A percentile compares a stretch with the other conserved stretches of the same genome.
phyloP scores from a whole-genome alignment of 345 rosid genomes.

The Eucalyptus victrix region DNA sequence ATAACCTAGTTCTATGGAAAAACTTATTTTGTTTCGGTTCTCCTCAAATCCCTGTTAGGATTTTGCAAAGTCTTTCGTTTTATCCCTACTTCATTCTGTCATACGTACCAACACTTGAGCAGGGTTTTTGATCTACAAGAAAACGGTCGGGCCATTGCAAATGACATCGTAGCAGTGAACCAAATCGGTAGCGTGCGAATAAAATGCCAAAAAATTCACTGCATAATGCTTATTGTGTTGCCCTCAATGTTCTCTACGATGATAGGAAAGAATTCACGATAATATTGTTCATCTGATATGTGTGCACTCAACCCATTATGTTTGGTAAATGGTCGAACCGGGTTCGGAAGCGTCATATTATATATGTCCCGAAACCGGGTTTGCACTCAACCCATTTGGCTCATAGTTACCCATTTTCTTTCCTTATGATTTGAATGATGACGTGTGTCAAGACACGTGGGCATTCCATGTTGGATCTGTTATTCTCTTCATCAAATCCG shows the following conservation, averaged over 20 bases:
- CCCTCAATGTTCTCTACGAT: not conserved
- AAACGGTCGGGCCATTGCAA: not conserved
- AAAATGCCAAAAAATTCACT: not conserved
- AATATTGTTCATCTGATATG: not conserved
- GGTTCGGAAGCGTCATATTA: not conserved
- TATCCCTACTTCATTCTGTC: not conserved
- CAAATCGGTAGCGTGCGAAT: not conserved
- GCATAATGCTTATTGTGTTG: not conserved
- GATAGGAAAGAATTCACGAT: not conserved
- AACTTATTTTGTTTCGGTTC: not conserved
- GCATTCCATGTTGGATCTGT: not conserved
- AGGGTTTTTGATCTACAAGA: not conserved
- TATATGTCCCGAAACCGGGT: not conserved
- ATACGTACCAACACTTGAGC: not conserved
- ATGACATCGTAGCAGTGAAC: not conserved
- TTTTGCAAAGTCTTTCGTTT: not conserved
- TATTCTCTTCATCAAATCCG: not conserved
- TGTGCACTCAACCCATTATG: not conserved
- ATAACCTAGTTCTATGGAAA: not conserved
- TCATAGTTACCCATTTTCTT: not conserved
- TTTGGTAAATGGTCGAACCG: not conserved
- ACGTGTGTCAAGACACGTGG: not conserved
- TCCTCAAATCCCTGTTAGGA: not conserved
- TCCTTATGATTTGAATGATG: not conserved
- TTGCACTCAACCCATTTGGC: not conserved